Evolutionary conservation across 306 rosid genomes (phyloP).

Genomic region (Prunus armeniaca): DNA sequence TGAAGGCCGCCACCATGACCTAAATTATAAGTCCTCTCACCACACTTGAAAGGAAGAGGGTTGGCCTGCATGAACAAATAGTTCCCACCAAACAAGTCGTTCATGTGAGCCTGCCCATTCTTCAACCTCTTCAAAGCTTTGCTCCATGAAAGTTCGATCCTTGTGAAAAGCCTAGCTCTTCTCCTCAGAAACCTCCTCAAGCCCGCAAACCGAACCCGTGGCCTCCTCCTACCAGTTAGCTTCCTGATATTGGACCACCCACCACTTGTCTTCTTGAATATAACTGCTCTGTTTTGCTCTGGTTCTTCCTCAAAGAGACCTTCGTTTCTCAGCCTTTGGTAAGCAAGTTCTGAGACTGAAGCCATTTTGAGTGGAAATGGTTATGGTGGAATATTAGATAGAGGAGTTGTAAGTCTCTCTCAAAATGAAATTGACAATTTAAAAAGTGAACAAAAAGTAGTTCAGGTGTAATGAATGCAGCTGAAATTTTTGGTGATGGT

Average conservation of each 20-base stretch:
- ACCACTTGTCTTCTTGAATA: slow-evolving; percentile 31
- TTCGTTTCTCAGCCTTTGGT: slow-evolving; percentile 34
- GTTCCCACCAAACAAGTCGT: slow-evolving; percentile 46
- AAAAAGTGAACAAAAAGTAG: neutral
- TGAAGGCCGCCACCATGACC: slow-evolving; percentile 10
- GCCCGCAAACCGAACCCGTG: slow-evolving; percentile 26
- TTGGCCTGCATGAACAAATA: slow-evolving; percentile 41
- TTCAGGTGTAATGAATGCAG: neutral
- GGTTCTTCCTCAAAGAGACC: slow-evolving; percentile 12
- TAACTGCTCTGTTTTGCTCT: slow-evolving; percentile 12
- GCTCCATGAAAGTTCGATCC: slow-evolving; percentile 29
- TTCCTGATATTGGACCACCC: slow-evolving; percentile 37
- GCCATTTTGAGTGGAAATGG: slow-evolving; percentile 7
- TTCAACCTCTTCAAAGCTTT: slow-evolving; percentile 36
- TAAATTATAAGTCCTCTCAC: neutral
- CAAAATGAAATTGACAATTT: neutral
- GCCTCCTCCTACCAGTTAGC: slow-evolving; percentile 39
- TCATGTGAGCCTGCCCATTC: slow-evolving; percentile 45
- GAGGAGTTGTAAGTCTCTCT: neutral
- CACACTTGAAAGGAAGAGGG: slow-evolving; percentile 29
- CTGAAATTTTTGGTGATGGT: neutral
- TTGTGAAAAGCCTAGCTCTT: slow-evolving; percentile 20
- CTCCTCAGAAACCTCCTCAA: slow-evolving; percentile 32
- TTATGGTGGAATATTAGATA: neutral
- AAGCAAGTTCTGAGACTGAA: slow-evolving; percentile 20